Percentiles rank a stretch among this genome's conserved stretches.
phyloP scores from a whole-genome alignment of 202 grass and related monocot genomes.

The Setaria viridis region DNA sequence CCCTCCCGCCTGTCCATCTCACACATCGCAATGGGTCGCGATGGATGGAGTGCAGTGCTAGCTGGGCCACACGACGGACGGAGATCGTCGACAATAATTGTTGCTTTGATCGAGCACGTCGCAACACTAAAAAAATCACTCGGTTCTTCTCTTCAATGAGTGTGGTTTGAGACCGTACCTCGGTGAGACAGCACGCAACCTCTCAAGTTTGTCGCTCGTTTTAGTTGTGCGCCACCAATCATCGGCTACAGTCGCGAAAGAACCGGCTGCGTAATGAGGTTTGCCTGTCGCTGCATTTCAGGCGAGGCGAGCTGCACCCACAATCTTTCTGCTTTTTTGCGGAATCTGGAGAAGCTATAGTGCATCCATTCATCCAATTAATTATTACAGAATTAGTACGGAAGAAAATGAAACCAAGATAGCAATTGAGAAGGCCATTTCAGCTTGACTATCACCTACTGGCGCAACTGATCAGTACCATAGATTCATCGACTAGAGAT shows the following conservation, averaged over 20 bases:
- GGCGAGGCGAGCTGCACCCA: neutral
- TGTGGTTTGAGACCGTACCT: conserved; percentile 9
- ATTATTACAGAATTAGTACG: neutral
- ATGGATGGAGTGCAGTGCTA: neutral
- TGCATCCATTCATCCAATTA: neutral
- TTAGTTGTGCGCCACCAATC: conserved; percentile 23
- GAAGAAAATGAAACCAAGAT: neutral
- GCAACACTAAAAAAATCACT: neutral
- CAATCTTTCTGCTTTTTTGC: neutral
- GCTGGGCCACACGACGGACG: neutral
- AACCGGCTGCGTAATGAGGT: neutral
- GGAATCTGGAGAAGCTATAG: neutral
- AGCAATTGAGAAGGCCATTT: neutral
- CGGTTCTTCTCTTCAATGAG: neutral
- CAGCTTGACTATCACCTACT: conserved; percentile 3
- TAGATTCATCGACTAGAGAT: neutral
- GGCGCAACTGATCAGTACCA: neutral
- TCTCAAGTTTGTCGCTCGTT: conserved; percentile 19
- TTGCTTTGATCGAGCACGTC: neutral
- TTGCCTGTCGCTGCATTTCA: neutral
- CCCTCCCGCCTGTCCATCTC: neutral
- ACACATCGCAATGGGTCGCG: neutral
- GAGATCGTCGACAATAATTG: conserved; percentile 40
- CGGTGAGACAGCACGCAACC: conserved; percentile 19
- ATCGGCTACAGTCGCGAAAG: neutral